Percentiles rank a stretch among this genome's conserved stretches.
These are phyloP conservation scores for Arabidopsis hybrid DNA, from an alignment of 441 rosid species.

Conservation along the genomic window DNA sequence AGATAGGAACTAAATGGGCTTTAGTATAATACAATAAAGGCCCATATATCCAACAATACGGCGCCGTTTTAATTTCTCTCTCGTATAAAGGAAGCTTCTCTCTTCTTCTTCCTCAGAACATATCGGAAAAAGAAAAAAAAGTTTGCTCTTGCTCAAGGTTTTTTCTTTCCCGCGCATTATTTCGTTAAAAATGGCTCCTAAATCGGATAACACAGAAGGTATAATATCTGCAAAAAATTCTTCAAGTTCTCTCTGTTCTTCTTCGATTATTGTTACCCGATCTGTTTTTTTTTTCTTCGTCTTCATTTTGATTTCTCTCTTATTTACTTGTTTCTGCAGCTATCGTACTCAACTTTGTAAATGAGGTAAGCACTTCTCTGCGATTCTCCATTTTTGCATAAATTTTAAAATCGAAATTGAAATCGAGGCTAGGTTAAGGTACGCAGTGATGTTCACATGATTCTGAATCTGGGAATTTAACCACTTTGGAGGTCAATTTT, in stretches of 20 bases:
- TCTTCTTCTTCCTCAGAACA: conserved; percentile 23
- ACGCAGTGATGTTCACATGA: background rate
- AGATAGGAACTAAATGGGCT: background rate
- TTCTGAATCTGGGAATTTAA: too few relatives aligned
- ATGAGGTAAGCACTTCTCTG: conserved; percentile 63
- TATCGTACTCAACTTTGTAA: conserved; percentile 89
- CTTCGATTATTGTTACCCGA: conserved; percentile 8
- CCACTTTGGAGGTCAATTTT: too few relatives aligned
- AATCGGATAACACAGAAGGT: conserved; percentile 82
- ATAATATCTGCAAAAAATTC: background rate
- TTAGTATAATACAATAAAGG: background rate
- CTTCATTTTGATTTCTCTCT: background rate
- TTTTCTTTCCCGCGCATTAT: conserved; percentile 63
- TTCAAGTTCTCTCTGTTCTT: conserved; percentile 1
- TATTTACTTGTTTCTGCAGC: conserved; percentile 51
- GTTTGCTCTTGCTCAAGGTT: conserved; percentile 5
- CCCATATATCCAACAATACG: background rate
- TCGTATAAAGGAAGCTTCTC: conserved; percentile 30
- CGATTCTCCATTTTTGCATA: background rate
- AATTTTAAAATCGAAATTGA: conserved; percentile 4
- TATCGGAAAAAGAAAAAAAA: conserved; percentile 16
- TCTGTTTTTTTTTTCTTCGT: background rate
- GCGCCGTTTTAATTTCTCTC: background rate
- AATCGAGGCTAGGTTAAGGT: conserved; percentile 15
- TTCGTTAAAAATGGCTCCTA: conserved; percentile 75